Base-by-base conservation (phyloP, 2,329 filamentous ascomycete species). In the Calonectria hongkongensis region DNA sequence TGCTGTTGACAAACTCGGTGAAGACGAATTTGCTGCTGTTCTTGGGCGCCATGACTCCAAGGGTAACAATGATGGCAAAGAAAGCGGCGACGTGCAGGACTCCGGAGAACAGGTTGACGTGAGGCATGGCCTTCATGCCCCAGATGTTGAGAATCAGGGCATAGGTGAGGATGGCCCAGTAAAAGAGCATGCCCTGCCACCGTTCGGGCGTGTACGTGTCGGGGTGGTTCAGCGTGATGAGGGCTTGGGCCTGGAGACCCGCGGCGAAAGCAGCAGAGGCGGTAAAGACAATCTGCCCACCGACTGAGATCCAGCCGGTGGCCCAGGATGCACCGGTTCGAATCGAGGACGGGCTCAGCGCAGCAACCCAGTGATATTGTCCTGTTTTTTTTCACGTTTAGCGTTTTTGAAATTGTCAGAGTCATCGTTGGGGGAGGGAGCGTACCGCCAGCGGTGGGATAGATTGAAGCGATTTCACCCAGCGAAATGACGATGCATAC, bases 161-260 rank as follows among this genome's bases (percentile, higher is more conserved):
- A 58, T 86, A 87, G 0, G 81, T 33, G 7, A 87, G 71, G 0
- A 87, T 74, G 1, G 84, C 81, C 86, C 86, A 88, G 74, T 88
- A 87, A 51, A 89, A 84, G 0, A 89, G 73, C 82, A 88, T 85
- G 0, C 86, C 86, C 25, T 86, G 85, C 84, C 85, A 88, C 28
- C 85, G 74, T n/a, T 81, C 50, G 0, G 86, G 85, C 0, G 81
- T 56, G 66, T 88, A 89, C 0, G 76, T 78, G 0, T 83, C 81
- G 16, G 66, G 45, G 45, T 85, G 72, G 68, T 87, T 88, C 3
- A 88, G 64, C 2, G 84, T 83, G 50, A 88, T 84, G 13, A 88
- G 74, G 0, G 83, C 82, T 68, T 88, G 86, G 0, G 84, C 76
- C 66, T 88, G 85, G 0, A 88, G 81, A 0, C 85, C 86, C 1